phyloP scores from a whole-genome alignment of 208 protist genomes.

The Acanthamoeba divionensis region DNA sequence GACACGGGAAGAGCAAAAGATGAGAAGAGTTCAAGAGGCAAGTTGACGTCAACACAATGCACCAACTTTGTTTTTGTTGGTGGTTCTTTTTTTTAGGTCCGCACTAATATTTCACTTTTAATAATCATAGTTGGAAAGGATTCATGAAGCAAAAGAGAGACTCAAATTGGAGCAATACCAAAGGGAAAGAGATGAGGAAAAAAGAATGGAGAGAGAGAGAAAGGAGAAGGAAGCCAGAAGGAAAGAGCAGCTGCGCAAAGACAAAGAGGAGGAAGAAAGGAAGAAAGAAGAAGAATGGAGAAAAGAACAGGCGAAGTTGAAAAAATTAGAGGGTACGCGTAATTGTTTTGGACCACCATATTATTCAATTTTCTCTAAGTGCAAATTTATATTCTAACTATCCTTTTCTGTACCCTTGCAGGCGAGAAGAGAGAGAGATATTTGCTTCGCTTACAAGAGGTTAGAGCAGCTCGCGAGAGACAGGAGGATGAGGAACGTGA shows the following conservation, averaged over 20 bases:
- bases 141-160: background rate
- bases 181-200: background rate
- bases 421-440: slow-evolving; percentile 27
- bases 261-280: slow-evolving; percentile 39
- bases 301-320: background rate
- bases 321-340: background rate
- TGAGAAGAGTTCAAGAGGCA: no score
- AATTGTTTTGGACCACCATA: background rate
- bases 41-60: no score
- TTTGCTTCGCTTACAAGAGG: background rate
- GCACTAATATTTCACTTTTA: background rate
- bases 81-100: background rate
- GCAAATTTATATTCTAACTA: no score
- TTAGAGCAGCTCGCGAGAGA: background rate
- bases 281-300: slow-evolving; percentile 25
- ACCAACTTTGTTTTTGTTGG: background rate
- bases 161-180: slow-evolving; percentile 46
- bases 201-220: background rate
- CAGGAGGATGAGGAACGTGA: slow-evolving; percentile 43
- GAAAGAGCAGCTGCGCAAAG: background rate
- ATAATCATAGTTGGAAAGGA: slow-evolving; percentile 36
- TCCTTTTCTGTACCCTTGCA: no score
- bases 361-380: background rate
- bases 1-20: background rate
- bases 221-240: background rate